Evolutionary conservation across 2,329 filamentous ascomycete genomes (phyloP).

Genomic region (Pezizomycotina sp.): DNA sequence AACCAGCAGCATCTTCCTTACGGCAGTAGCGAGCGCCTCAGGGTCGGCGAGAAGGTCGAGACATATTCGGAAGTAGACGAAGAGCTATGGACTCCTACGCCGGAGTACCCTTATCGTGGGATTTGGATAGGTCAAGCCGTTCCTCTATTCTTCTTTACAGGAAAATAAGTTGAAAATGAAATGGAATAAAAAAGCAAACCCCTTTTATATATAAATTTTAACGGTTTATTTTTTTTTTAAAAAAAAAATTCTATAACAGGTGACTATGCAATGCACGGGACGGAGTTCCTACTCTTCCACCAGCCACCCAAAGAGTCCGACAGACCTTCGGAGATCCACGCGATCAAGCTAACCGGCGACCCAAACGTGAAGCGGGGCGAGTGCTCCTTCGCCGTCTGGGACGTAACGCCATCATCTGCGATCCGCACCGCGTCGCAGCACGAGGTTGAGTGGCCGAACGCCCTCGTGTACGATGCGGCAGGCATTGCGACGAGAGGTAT

Average conservation of each 20-base stretch:
- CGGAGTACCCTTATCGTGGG: conserved; percentile 65
- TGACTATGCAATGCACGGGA: conserved; percentile 75
- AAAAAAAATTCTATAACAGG: conserved; percentile 3
- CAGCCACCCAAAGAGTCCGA: conserved; percentile 49
- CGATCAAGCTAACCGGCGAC: conserved; percentile 83
- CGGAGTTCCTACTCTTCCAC: conserved; percentile 69
- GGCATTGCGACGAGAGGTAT: conserved; percentile 5
- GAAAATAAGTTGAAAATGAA: no score
- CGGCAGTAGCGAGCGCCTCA: conserved; percentile 8
- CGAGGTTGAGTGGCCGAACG: conserved; percentile 14
- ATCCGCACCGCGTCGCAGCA: conserved; percentile 9
- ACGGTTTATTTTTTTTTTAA: background rate
- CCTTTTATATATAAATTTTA: background rate
- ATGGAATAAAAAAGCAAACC: background rate
- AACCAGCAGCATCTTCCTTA: conserved; percentile 1
- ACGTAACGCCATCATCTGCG: conserved; percentile 38
- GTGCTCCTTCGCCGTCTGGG: conserved; percentile 61
- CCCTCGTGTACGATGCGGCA: conserved; percentile 9
- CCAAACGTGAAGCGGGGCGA: conserved; percentile 78
- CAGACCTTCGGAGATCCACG: conserved; percentile 43
- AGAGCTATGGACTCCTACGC: conserved; percentile 61
- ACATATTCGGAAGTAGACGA: conserved; percentile 58
- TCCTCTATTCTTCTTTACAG: background rate
- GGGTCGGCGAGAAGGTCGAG: conserved; percentile 20
- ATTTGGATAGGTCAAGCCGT: conserved; percentile 58